A percentile compares a stretch with the other conserved stretches of the same genome.
These are phyloP conservation scores for Groenewaldozyma tartarivorans DNA, from an alignment of 805 yeast species.

Conservation along the genomic window DNA sequence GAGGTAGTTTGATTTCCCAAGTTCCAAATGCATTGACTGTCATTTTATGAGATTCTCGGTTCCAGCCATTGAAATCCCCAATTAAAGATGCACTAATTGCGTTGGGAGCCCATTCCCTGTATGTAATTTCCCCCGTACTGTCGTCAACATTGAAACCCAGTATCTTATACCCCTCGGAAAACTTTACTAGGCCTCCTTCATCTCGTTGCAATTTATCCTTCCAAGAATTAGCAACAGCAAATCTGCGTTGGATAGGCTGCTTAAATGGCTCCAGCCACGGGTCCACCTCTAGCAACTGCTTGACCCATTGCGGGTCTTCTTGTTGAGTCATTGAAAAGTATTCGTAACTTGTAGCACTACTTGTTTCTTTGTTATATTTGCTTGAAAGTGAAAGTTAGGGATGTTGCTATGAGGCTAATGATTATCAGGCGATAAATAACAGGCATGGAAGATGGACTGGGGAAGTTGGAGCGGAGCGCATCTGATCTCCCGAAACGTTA, in stretches of 20 bases:
- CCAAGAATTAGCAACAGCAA: conserved; percentile 60
- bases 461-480: too few relatives aligned
- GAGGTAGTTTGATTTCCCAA: conserved; percentile 53
- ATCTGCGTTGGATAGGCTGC: conserved; percentile 58
- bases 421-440: too few relatives aligned
- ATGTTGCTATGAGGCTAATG: too few relatives aligned
- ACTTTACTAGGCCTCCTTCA: conserved; percentile 58
- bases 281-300: conserved; percentile 38
- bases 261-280: conserved; percentile 81
- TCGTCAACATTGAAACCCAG: conserved; percentile 68
- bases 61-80: conserved; percentile 92
- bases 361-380: too few relatives aligned
- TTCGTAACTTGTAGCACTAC: too few relatives aligned
- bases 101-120: conserved; percentile 86
- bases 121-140: conserved; percentile 43
- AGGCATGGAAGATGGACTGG: too few relatives aligned
- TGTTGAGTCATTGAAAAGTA: too few relatives aligned
- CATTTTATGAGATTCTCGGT: conserved; percentile 46
- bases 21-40: conserved; percentile 54
- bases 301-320: too few relatives aligned
- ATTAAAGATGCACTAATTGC: conserved; percentile 67
- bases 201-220: conserved; percentile 39
- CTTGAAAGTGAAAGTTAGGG: too few relatives aligned
- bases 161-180: conserved; percentile 65
- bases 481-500: too few relatives aligned